These are phyloP conservation scores for Pythium plurisporium DNA, from an alignment of 352 stramenopile genomes.

Conservation along the genomic window DNA sequence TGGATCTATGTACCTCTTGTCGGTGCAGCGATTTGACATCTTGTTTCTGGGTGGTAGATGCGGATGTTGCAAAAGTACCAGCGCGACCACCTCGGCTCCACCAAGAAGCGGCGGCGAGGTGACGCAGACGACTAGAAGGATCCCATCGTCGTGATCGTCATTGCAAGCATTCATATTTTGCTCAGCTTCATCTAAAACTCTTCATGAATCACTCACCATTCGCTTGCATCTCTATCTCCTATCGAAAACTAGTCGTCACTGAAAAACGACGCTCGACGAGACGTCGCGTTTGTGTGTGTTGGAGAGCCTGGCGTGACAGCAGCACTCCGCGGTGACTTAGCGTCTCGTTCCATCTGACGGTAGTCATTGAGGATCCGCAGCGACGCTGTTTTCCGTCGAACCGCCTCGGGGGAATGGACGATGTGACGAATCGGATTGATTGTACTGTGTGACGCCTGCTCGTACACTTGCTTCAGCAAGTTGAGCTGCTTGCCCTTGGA, in stretches of 20 bases:
- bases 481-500: slow-evolving; percentile 65
- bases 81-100: slow-evolving; percentile 32
- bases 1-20: neutral
- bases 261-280: slow-evolving; percentile 14
- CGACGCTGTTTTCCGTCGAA: slow-evolving; percentile 59
- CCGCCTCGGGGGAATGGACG: slow-evolving; percentile 51
- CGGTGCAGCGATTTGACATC: neutral
- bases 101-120: slow-evolving; percentile 30
- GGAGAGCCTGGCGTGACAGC: slow-evolving; percentile 1
- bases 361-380: slow-evolving; percentile 66
- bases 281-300: slow-evolving; percentile 5
- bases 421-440: slow-evolving; percentile 51
- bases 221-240: neutral
- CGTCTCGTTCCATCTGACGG: slow-evolving; percentile 50
- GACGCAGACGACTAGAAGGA: slow-evolving; percentile 13
- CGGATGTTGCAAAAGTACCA: slow-evolving; percentile 58
- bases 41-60: slow-evolving; percentile 23
- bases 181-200: neutral
- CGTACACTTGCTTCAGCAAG: slow-evolving; percentile 57
- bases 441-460: slow-evolving; percentile 48
- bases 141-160: neutral
- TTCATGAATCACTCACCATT: too few relatives aligned
- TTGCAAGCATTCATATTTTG: neutral
- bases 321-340: slow-evolving; percentile 16
- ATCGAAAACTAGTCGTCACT: slow-evolving; percentile 5